These are phyloP conservation scores for Clonostachys rosea DNA, from an alignment of 2,329 filamentous ascomycete genomes.

Conservation along the genomic window DNA sequence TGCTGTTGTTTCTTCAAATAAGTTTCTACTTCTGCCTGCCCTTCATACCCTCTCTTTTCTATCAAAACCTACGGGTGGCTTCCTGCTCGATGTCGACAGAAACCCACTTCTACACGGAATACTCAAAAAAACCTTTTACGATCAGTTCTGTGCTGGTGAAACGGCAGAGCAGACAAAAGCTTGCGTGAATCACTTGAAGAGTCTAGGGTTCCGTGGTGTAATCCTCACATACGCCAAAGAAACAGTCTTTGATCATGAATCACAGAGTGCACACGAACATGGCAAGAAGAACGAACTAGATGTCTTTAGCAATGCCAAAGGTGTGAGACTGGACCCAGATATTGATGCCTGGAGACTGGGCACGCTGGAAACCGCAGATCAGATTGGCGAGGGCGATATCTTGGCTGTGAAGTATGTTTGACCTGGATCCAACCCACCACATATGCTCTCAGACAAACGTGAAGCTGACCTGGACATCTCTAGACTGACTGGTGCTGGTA, in stretches of 20 bases:
- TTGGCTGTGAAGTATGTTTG: conserved; percentile 29
- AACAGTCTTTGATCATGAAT: conserved; percentile 31
- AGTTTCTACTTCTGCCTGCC: conserved; percentile 27
- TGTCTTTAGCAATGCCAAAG: conserved; percentile 24
- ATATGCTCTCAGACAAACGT: neutral
- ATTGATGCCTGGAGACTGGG: conserved; percentile 30
- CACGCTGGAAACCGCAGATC: conserved; percentile 19
- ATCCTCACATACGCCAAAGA: conserved; percentile 49
- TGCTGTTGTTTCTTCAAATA: conserved; percentile 39
- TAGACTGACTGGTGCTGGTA: conserved; percentile 37
- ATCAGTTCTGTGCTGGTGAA: conserved; percentile 53
- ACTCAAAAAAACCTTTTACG: conserved; percentile 45
- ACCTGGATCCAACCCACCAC: neutral
- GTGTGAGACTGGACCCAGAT: conserved; percentile 14
- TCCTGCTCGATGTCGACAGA: conserved; percentile 35
- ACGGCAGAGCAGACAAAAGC: conserved; percentile 37
- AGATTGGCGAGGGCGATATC: conserved; percentile 24
- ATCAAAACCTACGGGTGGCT: conserved; percentile 26
- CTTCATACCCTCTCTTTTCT: conserved; percentile 30
- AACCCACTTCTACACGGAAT: conserved; percentile 42
- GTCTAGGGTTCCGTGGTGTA: conserved; percentile 48
- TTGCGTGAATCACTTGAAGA: conserved; percentile 34
- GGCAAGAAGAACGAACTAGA: conserved; percentile 25
- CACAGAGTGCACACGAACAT: conserved; percentile 10
- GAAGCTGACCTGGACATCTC: neutral